Conservation (phyloP, 345 rosid species). For the Populus ilicifolia region DNA sequence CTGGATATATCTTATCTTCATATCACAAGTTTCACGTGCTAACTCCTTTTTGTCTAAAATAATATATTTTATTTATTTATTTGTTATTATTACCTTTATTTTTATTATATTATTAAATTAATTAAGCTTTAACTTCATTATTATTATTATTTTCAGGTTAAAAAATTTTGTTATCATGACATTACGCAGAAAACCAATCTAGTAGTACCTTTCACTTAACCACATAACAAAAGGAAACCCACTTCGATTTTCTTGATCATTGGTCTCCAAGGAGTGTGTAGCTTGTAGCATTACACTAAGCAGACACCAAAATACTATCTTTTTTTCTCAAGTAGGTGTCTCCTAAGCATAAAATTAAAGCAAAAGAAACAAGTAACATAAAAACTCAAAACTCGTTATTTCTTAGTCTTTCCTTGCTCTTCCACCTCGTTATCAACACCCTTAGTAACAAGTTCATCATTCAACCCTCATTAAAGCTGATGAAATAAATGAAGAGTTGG, state of each 20-base stretch:
- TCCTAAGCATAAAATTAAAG: neutral
- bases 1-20: no score
- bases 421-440: conserved; percentile 33
- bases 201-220: neutral
- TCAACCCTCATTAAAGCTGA: conserved; percentile 68
- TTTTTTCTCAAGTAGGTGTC: neutral
- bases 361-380: neutral
- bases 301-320: neutral
- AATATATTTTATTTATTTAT: no score
- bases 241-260: neutral
- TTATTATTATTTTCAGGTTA: no score
- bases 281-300: neutral
- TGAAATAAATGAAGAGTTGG: conserved; percentile 76
- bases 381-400: conserved; percentile 44
- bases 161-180: no score
- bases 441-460: conserved; percentile 38
- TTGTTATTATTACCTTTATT: no score
- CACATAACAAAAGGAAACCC: neutral
- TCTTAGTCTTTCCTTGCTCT: conserved; percentile 40
- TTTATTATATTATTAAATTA: no score
- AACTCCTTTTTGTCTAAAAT: fast-evolving
- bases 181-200: no score
- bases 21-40: no score
- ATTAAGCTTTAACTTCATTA: no score
- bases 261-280: neutral